Evolutionary conservation across 306 rosid species (phyloP), one percentile per base, ranked within the genome.

Genomic region (Lathyrus sativus): DNA sequence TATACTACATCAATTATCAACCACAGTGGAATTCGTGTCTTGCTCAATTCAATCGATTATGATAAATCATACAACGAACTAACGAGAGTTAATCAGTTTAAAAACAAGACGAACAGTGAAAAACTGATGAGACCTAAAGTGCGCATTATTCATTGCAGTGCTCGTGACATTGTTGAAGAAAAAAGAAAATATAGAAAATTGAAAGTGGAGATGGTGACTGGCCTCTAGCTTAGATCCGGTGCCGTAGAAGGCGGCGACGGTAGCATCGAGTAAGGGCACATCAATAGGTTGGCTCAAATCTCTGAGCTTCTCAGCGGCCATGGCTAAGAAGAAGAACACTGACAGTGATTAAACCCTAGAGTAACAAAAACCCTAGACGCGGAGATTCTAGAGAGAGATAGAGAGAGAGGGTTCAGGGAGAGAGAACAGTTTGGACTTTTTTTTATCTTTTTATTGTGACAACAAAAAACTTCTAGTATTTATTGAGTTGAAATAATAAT

Each of bases 221-320:
- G 87, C 99, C 96, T 95, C 96, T 76, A 84, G 91, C 78, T 90
- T 95, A 90, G 99, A 95, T 95, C 97, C 99, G 71, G 99, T 95
- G 80, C 99, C 99, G 68, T 95, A 95, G 84, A 95, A 95, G 79
- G 99, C 99, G 9, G 95, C 81, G 26, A 95, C 99, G 71, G 99
- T 95, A 58, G 99, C 97, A 68, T 95, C 99, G 56, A 95, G 99
- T 55, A 88, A 57, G 1, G 81, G 73, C 9, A 95, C 99, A 53
- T 95, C 97, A 66, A 95, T 88, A 55, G 97, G 99, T 44, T 88
- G 92, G 62, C 87, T 81, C 88, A 95, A 90, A 84, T 95, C 97
- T 66, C 97, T 67, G 14, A 95, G 97, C 79, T 87, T 90, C 79
- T 90, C 99, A 55, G 97, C 97, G 67, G 99, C 99, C 99, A 95